A percentile compares a stretch with the other conserved stretches of the same genome.
These are phyloP conservation scores for Akanthomyces muscarius DNA, from an alignment of 2,329 filamentous ascomycete genomes.

Conservation along the genomic window DNA sequence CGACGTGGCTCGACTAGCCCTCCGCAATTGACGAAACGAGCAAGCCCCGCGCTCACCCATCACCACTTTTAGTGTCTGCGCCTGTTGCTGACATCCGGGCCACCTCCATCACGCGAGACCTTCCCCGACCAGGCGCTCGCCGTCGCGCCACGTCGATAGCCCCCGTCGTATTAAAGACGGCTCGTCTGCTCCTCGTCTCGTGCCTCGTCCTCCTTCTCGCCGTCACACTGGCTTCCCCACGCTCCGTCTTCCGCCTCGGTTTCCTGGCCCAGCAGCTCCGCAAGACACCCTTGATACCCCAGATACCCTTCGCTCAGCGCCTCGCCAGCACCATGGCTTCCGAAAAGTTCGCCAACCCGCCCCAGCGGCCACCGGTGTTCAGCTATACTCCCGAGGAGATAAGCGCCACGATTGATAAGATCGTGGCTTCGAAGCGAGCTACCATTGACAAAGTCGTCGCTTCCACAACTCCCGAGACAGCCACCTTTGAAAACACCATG, in stretches of 20 bases:
- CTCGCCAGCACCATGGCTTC: constrained; percentile 59
- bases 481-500: constrained; percentile 52
- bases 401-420: constrained; percentile 59
- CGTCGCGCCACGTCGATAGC: constrained; percentile 19
- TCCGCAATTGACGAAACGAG: background rate
- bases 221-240: constrained; percentile 64
- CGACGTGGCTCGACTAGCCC: background rate
- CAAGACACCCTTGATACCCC: constrained; percentile 29
- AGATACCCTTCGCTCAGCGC: constrained; percentile 29
- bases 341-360: constrained; percentile 65
- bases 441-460: constrained; percentile 65
- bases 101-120: background rate
- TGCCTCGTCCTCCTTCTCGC: constrained; percentile 54
- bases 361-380: constrained; percentile 74
- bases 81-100: background rate
- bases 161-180: constrained; percentile 21
- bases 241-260: constrained; percentile 55
- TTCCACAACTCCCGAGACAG: constrained; percentile 49
- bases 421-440: constrained; percentile 59
- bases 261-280: constrained; percentile 55
- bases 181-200: constrained; percentile 42
- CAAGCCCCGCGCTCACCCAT: background rate
- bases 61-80: background rate
- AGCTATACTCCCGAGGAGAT: constrained; percentile 68
- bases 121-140: background rate